These are phyloP conservation scores for Neonectria faginata DNA, from an alignment of 2,329 filamentous ascomycete genomes.

Conservation along the genomic window DNA sequence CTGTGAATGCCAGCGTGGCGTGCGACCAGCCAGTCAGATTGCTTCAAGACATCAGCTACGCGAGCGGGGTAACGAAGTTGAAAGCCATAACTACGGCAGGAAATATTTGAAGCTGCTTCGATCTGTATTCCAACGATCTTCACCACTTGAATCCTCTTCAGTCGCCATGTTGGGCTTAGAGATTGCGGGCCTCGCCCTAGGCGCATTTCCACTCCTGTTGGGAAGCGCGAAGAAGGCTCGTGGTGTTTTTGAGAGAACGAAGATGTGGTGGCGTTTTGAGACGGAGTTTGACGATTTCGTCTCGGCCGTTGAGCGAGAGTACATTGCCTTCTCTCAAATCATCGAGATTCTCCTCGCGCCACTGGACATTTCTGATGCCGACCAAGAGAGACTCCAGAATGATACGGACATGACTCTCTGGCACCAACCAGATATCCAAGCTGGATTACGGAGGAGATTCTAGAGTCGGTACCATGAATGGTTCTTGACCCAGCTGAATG, in stretches of 20 bases:
- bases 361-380: neutral
- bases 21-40: too few species aligned
- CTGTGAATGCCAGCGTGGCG: too few species aligned
- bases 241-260: neutral
- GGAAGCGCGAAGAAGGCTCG: neutral
- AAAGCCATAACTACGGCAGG: too few species aligned
- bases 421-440: constrained; percentile 5
- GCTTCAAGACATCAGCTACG: too few species aligned
- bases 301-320: constrained; percentile 5
- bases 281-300: constrained; percentile 21
- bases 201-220: too few species aligned
- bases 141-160: too few species aligned
- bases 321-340: constrained; percentile 12
- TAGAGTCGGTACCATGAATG: constrained; percentile 11
- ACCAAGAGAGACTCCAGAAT: constrained; percentile 3
- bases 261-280: constrained; percentile 24
- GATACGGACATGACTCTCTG: constrained; percentile 6
- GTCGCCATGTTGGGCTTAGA: too few species aligned
- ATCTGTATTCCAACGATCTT: too few species aligned
- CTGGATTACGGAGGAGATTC: neutral
- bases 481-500: constrained; percentile 3
- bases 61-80: too few species aligned
- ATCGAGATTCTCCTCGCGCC: neutral
- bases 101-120: too few species aligned
- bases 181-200: too few species aligned